Evolutionary conservation across 345 rosid species (phyloP).

Genomic region (Eucalyptus tenuipes): DNA sequence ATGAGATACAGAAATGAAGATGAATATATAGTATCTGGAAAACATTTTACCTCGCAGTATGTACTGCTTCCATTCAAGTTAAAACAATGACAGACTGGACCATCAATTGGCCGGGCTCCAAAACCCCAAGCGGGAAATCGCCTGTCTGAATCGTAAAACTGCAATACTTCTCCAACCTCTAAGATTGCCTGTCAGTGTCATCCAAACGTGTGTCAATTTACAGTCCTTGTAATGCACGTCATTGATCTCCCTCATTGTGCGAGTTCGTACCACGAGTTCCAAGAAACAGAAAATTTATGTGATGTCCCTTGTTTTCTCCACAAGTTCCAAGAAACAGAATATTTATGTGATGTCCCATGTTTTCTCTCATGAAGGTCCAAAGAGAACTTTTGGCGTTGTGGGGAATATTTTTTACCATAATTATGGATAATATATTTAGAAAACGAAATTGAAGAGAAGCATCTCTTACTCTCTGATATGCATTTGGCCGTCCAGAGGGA

Average conservation of each 20-base stretch:
- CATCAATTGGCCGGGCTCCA: constrained; percentile 97
- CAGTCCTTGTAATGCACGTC: not conserved
- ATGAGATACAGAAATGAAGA: not conserved
- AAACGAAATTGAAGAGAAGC: not conserved
- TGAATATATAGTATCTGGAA: not conserved
- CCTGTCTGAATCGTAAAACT: constrained; percentile 74
- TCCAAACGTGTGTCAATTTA: not conserved
- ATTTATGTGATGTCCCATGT: not conserved
- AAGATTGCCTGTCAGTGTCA: constrained; percentile 47
- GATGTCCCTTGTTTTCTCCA: no score
- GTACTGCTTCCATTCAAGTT: constrained; percentile 84
- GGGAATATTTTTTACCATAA: not conserved
- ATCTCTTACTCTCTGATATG: constrained; percentile 56
- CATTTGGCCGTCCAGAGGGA: constrained; percentile 58
- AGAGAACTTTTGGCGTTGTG: not conserved
- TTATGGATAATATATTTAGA: not conserved
- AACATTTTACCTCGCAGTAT: constrained; percentile 53
- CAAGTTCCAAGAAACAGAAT: not conserved
- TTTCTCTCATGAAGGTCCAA: not conserved
- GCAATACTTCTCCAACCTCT: constrained; percentile 87
- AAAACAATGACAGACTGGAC: constrained; percentile 93
- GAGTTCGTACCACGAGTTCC: not conserved
- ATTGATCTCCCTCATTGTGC: not conserved
- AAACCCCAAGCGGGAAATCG: constrained; percentile 96
- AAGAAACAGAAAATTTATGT: not conserved